Conservation (phyloP, 2,329 filamentous ascomycete species). For the Diaporthe eres region DNA sequence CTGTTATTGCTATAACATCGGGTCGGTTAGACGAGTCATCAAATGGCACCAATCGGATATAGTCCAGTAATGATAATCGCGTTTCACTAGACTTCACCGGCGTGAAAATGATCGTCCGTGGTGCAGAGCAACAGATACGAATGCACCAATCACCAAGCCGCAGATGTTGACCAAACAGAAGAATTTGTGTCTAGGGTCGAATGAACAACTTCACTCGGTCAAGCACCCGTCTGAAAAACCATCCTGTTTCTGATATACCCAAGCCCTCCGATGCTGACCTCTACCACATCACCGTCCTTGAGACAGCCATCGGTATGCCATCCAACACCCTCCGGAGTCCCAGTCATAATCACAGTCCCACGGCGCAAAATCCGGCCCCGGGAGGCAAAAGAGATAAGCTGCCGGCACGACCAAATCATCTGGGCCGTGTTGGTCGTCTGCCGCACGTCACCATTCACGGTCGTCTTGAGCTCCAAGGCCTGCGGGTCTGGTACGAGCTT, state of each 20-base stretch:
- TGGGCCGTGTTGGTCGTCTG: conserved; percentile 12
- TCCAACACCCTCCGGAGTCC: conserved; percentile 1
- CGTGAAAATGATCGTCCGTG: too few relatives aligned
- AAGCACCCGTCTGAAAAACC: neutral
- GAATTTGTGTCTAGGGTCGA: too few relatives aligned
- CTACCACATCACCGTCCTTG: conserved; percentile 1
- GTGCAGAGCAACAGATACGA: too few relatives aligned
- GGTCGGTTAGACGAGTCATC: neutral
- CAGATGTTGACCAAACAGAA: too few relatives aligned
- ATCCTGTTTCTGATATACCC: neutral
- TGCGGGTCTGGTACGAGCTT: neutral
- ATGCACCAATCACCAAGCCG: too few relatives aligned
- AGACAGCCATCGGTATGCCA: neutral
- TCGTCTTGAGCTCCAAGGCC: conserved; percentile 16
- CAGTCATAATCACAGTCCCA: conserved; percentile 10
- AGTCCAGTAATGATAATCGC: too few relatives aligned
- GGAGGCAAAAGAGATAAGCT: conserved; percentile 4
- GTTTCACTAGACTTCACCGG: too few relatives aligned
- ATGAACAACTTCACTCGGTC: neutral
- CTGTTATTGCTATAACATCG: neutral
- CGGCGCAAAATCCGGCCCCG: neutral
- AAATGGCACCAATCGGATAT: too few relatives aligned
- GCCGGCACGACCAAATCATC: conserved; percentile 21
- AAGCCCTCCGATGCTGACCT: neutral
- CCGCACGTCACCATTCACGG: conserved; percentile 29